Base-by-base conservation (phyloP, 2,329 filamentous ascomycete genomes). In the Fulvia fulva region DNA sequence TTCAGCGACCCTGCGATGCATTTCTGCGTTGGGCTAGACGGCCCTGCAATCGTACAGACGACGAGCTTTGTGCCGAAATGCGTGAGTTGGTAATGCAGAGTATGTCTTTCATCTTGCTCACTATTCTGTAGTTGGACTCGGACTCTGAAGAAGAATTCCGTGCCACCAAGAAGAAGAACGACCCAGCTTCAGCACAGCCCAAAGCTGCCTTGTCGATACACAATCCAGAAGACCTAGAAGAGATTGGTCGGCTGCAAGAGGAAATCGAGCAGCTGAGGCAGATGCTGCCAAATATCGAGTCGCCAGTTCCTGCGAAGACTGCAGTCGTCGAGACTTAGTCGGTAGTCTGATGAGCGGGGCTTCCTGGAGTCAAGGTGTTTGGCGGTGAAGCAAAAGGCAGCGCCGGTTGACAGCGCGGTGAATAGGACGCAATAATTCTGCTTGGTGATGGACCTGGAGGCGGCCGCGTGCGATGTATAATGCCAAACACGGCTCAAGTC, bases 11-110 rank as follows among this genome's bases (percentile, higher is more conserved):
- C 28, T 52, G 28, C n/a, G 22, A 52, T 25, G 44, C 50, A 52
- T 25, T 52, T 52, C 30, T 52, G 50, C 50, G 43, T 52, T 37
- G 50, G 50, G 28, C 50, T 52, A 16, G 50, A 52, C 50, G 50
- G 50, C 32, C 50, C 50, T 37, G 50, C 50, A 16, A 41, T 52
- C 50, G 50, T 43, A 26, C 50, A 22, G n/a, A 34, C 26, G 34
- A 37, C 43, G 19, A 47, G n/a, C 21, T 49, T 55, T 28, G n/a
- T 49, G 7, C 53, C 53, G 23, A 49, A 52, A 34, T 53, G 50
- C 25, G 44, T 51, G 16, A 23, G 44, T 11, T 21, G 5, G 8
- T 23, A 16, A 9, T 23, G 7, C 1, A 8, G 44, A 23, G 21
- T n/a, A 5, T 25, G 5, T 47, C 21, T 23, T 9, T 25, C 22